phyloP scores from a whole-genome alignment of 352 stramenopile genomes.

The Phytophthora cajani region DNA sequence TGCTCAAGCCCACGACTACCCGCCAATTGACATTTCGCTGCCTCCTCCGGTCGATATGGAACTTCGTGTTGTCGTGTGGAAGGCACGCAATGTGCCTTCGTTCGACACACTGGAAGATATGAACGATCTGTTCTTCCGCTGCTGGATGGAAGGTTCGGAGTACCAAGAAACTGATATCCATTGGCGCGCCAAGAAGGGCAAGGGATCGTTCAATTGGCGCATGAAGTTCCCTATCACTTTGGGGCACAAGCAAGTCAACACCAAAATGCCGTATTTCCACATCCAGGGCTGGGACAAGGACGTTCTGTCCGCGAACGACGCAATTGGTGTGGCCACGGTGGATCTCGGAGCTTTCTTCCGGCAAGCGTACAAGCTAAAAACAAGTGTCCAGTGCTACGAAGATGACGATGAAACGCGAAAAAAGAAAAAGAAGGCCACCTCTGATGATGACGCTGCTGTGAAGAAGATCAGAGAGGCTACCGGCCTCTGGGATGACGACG shows the following conservation, averaged over 20 bases:
- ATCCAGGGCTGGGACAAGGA: slow-evolving; percentile 96
- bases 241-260: slow-evolving; percentile 83
- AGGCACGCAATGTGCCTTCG: slow-evolving; percentile 88
- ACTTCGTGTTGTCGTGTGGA: slow-evolving; percentile 94
- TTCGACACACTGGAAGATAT: slow-evolving; percentile 90
- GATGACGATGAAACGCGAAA: slow-evolving; percentile 78
- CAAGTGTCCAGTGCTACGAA: slow-evolving; percentile 81
- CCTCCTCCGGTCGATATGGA: slow-evolving; percentile 89
- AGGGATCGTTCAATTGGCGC: slow-evolving; percentile 95
- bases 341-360: slow-evolving; percentile 80
- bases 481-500: slow-evolving; percentile 84
- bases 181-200: slow-evolving; percentile 94
- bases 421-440: slow-evolving; percentile 82
- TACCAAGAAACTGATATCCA: slow-evolving; percentile 94
- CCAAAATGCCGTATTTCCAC: slow-evolving; percentile 94
- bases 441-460: slow-evolving; percentile 77
- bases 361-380: slow-evolving; percentile 82
- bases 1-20: slow-evolving; percentile 78
- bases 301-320: slow-evolving; percentile 92
- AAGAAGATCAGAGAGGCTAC: slow-evolving; percentile 87
- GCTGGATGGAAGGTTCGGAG: slow-evolving; percentile 86
- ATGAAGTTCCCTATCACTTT: slow-evolving; percentile 94
- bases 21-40: slow-evolving; percentile 85
- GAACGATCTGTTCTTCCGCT: slow-evolving; percentile 94
- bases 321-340: slow-evolving; percentile 89